Evolutionary conservation across 2,329 filamentous ascomycete species (phyloP).

Genomic region (Trichoderma pleuroti): DNA sequence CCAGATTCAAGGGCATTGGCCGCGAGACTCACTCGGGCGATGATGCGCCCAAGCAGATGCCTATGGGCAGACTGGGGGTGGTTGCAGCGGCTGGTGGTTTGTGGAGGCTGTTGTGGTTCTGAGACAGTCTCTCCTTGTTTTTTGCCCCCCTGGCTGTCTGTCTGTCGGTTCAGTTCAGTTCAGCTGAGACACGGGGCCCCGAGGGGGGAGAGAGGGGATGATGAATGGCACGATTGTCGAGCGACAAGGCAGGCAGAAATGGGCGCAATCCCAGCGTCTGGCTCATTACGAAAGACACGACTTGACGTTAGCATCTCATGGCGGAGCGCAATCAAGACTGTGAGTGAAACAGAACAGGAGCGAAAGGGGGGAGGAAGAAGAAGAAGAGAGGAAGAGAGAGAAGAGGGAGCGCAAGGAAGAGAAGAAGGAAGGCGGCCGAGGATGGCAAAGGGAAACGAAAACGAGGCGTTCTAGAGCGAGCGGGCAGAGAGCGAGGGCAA

Average conservation of each 20-base stretch:
- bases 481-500: neutral
- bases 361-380: neutral
- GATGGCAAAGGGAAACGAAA: neutral
- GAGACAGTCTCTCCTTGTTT: neutral
- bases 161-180: neutral
- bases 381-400: neutral
- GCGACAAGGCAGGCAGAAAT: neutral
- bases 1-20: constrained; percentile 32
- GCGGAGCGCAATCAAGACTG: neutral
- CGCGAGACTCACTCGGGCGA: constrained; percentile 17
- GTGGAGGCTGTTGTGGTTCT: neutral
- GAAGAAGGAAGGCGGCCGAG: neutral
- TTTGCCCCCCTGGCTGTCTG: neutral
- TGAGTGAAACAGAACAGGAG: neutral
- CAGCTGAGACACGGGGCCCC: neutral
- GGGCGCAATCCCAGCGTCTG: constrained; percentile 1
- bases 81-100: neutral
- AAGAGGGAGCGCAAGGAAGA: neutral
- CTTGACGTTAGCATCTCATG: neutral
- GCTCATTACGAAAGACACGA: constrained; percentile 6
- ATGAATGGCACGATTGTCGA: neutral
- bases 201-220: neutral
- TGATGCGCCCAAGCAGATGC: neutral
- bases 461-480: constrained; percentile 10
- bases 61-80: neutral